Conservation (phyloP, 2,329 filamentous ascomycete species). For the Furcasterigmium furcatum region DNA sequence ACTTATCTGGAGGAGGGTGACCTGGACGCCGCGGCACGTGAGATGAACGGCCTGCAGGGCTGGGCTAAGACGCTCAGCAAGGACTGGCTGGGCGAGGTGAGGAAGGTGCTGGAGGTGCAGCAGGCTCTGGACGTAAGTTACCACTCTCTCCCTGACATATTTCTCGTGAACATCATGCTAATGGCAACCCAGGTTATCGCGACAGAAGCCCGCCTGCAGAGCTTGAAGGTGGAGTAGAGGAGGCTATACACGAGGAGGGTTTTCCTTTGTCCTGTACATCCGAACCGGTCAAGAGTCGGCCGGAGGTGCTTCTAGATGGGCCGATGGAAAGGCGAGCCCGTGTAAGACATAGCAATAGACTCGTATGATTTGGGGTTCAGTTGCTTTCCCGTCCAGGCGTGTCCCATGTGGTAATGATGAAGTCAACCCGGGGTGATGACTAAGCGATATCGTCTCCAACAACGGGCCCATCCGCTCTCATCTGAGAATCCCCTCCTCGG, state of each 20-base stretch:
- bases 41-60: constrained; percentile 89
- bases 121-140: constrained; percentile 88
- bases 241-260: constrained; percentile 7
- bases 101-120: constrained; percentile 89
- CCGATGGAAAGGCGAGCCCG: constrained; percentile 16
- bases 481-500: too few species aligned
- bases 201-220: constrained; percentile 85
- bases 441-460: too few species aligned
- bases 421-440: too few species aligned
- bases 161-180: constrained; percentile 17
- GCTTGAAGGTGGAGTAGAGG: constrained; percentile 72
- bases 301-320: constrained; percentile 17
- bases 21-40: constrained; percentile 83
- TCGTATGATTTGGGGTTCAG: constrained; percentile 8
- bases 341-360: constrained; percentile 31
- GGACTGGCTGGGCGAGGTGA: constrained; percentile 89
- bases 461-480: too few species aligned
- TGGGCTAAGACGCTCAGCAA: constrained; percentile 95
- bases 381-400: background rate
- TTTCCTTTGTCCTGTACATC: constrained; percentile 32
- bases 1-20: constrained; percentile 89
- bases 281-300: constrained; percentile 15
- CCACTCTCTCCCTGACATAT: background rate
- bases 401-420: too few species aligned
- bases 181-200: constrained; percentile 67